Evolutionary conservation across 805 yeast genomes (phyloP).

Genomic region (Wickerhamiella alocasiicola): DNA sequence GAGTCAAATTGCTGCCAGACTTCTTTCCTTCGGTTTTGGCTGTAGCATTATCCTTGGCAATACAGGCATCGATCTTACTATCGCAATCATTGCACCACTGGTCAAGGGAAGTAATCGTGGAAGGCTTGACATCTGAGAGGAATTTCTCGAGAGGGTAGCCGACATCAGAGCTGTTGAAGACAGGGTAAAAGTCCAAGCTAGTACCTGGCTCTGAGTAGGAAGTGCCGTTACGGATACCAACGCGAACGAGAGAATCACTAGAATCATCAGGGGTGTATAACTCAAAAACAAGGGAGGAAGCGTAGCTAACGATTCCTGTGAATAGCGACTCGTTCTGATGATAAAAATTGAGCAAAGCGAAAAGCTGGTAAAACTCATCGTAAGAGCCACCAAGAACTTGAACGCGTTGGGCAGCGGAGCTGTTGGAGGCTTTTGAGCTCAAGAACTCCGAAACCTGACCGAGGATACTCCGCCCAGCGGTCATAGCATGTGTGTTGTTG

Average conservation of each 20-base stretch:
- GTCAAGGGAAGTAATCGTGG: constrained; percentile 23
- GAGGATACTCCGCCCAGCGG: constrained; percentile 34
- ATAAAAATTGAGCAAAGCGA: constrained; percentile 29
- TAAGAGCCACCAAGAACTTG: constrained; percentile 36
- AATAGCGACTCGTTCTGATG: constrained; percentile 28
- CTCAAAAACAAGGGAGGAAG: constrained; percentile 36
- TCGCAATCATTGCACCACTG: constrained; percentile 34
- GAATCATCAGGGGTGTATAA: constrained; percentile 21
- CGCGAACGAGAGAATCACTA: constrained; percentile 30
- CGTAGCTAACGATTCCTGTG: constrained; percentile 38
- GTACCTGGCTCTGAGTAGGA: constrained; percentile 22
- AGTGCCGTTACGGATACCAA: constrained; percentile 38
- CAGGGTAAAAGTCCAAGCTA: constrained; percentile 28
- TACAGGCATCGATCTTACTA: not conserved
- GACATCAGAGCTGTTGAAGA: constrained; percentile 28
- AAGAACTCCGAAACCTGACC: constrained; percentile 29
- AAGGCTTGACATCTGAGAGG: constrained; percentile 21
- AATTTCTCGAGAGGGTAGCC: constrained; percentile 32
- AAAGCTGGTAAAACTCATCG: constrained; percentile 34
- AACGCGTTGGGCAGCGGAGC: constrained; percentile 29
- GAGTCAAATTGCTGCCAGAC: constrained; percentile 13
- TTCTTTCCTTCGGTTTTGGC: not conserved
- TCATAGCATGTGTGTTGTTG: constrained; percentile 24
- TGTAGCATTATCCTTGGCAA: not conserved
- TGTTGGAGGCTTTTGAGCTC: constrained; percentile 27